phyloP scores from a whole-genome alignment of 1,284 basidiomycete genomes.

The Trichosporon sp. region DNA sequence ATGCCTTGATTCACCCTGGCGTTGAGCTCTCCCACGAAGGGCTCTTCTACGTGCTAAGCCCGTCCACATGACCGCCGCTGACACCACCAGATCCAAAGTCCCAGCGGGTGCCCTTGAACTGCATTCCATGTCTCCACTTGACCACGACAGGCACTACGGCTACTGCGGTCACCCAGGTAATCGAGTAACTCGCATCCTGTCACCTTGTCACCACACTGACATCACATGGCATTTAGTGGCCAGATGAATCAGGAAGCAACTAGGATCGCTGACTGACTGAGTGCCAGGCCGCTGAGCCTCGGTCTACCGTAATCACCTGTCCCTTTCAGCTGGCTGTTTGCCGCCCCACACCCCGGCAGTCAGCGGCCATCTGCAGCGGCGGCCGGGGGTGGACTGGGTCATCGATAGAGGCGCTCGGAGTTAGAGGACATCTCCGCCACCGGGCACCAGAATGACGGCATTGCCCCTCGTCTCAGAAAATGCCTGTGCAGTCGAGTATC shows the following conservation, averaged over 20 bases:
- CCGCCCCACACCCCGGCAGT: too few relatives aligned
- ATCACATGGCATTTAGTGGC: too few relatives aligned
- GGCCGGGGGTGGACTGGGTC: too few relatives aligned
- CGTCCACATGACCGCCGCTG: neutral
- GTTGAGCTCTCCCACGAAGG: neutral
- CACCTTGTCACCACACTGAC: too few relatives aligned
- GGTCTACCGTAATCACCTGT: too few relatives aligned
- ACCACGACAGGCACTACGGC: neutral
- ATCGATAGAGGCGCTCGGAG: neutral
- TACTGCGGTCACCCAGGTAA: too few relatives aligned
- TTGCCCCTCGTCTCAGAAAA: neutral
- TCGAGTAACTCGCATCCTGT: too few relatives aligned
- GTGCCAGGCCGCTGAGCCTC: too few relatives aligned
- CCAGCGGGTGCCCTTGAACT: neutral
- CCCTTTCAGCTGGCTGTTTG: too few relatives aligned
- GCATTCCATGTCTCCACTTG: neutral
- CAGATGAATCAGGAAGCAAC: too few relatives aligned
- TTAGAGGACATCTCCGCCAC: neutral
- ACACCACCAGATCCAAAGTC: neutral
- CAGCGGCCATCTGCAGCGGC: too few relatives aligned
- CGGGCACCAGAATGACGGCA: neutral
- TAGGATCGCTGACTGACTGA: too few relatives aligned
- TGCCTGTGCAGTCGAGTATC: neutral
- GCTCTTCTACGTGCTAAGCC: neutral
- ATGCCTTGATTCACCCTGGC: neutral